Evolutionary conservation across 2,329 filamentous ascomycete genomes (phyloP).

Genomic region (Saccharata proteae): DNA sequence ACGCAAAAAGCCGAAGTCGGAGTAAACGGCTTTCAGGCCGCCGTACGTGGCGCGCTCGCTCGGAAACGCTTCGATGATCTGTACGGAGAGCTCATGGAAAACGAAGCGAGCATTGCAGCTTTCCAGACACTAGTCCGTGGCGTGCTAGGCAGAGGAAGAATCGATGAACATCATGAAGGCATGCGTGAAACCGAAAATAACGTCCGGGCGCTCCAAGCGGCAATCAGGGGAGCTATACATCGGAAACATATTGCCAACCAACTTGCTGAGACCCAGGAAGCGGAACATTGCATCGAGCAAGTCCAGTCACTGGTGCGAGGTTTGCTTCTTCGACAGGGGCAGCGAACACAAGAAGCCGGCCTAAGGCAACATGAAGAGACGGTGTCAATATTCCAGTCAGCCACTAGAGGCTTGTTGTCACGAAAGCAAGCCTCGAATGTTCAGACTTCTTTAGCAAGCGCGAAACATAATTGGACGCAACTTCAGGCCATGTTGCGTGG

Average conservation of each 20-base stretch:
- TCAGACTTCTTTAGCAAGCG: slow-evolving; percentile 29
- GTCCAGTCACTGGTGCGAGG: slow-evolving; percentile 32
- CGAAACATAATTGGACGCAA: slow-evolving; percentile 26
- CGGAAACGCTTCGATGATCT: slow-evolving; percentile 42
- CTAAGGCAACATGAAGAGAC: slow-evolving; percentile 26
- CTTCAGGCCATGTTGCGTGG: slow-evolving; percentile 19
- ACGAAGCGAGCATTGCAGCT: slow-evolving; percentile 45
- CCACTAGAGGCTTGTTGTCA: slow-evolving; percentile 40
- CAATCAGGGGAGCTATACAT: slow-evolving; percentile 37
- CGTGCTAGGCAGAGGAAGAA: slow-evolving; percentile 44
- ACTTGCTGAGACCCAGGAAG: slow-evolving; percentile 26
- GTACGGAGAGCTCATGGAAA: slow-evolving; percentile 22
- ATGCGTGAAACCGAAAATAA: slow-evolving; percentile 23
- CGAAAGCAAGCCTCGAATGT: slow-evolving; percentile 29
- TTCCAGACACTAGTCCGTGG: slow-evolving; percentile 45
- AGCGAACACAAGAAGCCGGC: slow-evolving; percentile 21
- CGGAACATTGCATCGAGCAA: slow-evolving; percentile 12
- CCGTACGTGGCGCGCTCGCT: slow-evolving; percentile 53
- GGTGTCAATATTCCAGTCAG: slow-evolving; percentile 50
- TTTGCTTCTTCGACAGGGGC: slow-evolving; percentile 25
- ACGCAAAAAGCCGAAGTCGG: slow-evolving; percentile 52
- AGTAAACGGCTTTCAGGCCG: slow-evolving; percentile 38
- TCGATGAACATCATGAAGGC: slow-evolving; percentile 17
- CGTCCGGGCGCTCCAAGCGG: slow-evolving; percentile 42
- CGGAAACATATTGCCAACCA: slow-evolving; percentile 34